phyloP scores from a whole-genome alignment of 805 yeast genomes.

The Pichia membranifaciens region DNA sequence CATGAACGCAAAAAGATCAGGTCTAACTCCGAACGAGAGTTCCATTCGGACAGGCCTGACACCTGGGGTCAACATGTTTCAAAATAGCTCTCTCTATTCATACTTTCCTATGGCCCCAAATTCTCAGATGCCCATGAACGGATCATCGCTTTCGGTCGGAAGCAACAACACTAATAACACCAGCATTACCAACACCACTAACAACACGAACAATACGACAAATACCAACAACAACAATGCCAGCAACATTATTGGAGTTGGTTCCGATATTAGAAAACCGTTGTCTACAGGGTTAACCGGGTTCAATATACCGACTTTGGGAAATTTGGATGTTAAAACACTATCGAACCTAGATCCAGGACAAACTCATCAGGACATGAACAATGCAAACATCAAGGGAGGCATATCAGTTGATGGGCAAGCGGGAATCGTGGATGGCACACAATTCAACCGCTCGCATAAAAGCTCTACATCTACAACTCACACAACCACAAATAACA shows the following conservation, averaged over 20 bases:
- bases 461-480: too few relatives aligned
- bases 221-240: background rate
- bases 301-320: slow-evolving; percentile 5
- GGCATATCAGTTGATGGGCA: too few relatives aligned
- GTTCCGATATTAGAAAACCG: background rate
- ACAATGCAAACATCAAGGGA: background rate
- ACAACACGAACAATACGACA: background rate
- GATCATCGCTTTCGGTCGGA: background rate
- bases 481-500: too few relatives aligned
- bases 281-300: slow-evolving; percentile 6
- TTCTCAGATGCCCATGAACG: background rate
- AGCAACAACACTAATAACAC: background rate
- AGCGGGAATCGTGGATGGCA: too few relatives aligned
- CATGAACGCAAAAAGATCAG: slow-evolving; percentile 39
- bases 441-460: too few relatives aligned
- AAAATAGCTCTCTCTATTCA: slow-evolving; percentile 17
- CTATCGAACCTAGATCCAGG: background rate
- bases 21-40: slow-evolving; percentile 73
- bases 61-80: slow-evolving; percentile 46
- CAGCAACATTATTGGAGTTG: background rate
- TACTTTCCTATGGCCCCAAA: slow-evolving; percentile 21
- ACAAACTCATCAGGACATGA: background rate
- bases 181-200: background rate
- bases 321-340: background rate
- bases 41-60: slow-evolving; percentile 66